Conservation (phyloP, 2,329 filamentous ascomycete species). For the Coniochaeta sp. region DNA sequence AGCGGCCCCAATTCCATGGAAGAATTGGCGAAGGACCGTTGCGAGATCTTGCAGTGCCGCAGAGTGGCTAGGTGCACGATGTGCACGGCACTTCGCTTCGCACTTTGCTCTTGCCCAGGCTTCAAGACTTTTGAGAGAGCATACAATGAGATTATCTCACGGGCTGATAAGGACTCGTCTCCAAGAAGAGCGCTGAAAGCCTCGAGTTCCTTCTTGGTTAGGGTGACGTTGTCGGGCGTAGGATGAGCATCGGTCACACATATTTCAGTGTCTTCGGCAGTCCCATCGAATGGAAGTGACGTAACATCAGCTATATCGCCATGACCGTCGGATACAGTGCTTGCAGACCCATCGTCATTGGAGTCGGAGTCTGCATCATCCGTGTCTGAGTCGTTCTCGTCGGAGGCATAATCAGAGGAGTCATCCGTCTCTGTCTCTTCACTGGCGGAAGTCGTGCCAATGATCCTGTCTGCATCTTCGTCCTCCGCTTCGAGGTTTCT, state of each 20-base stretch:
- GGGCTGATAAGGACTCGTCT: constrained; percentile 7
- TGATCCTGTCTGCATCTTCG: background rate
- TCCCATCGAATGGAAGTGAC: background rate
- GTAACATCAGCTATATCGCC: background rate
- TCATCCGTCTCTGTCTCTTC: background rate
- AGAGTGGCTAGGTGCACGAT: constrained; percentile 18
- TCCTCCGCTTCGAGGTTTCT: background rate
- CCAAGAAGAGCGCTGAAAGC: background rate
- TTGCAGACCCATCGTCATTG: background rate
- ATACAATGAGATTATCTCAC: constrained; percentile 13
- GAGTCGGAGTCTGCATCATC: background rate
- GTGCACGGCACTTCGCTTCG: constrained; percentile 10
- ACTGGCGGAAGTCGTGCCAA: too few species aligned
- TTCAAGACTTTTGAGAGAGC: constrained; percentile 13
- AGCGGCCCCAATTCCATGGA: background rate
- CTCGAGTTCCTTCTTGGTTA: background rate
- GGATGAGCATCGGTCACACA: background rate
- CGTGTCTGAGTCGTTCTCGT: background rate
- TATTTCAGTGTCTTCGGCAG: background rate
- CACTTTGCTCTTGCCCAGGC: background rate
- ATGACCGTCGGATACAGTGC: background rate
- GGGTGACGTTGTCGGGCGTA: background rate
- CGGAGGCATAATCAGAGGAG: background rate
- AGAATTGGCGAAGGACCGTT: constrained; percentile 12
- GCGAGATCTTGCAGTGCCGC: constrained; percentile 13